Evolutionary conservation across 2,329 filamentous ascomycete species (phyloP).

Genomic region (Cladosporium sp.): DNA sequence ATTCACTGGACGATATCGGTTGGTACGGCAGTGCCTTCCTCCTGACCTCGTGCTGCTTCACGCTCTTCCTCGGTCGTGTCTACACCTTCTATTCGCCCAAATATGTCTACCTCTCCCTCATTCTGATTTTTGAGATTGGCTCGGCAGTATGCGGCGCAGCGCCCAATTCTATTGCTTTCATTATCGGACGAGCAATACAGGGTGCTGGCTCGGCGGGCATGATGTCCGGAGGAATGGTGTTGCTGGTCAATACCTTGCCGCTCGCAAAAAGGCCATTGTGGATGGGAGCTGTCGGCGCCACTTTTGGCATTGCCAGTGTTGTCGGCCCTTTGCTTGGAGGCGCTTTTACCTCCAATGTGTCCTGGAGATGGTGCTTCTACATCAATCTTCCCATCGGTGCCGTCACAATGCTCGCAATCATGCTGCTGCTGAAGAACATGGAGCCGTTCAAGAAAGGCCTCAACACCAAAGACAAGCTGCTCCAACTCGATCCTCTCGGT

Average conservation of each 20-base stretch:
- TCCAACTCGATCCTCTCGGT: constrained; percentile 45
- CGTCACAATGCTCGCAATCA: constrained; percentile 34
- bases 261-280: constrained; percentile 38
- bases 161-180: constrained; percentile 34
- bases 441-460: constrained; percentile 17
- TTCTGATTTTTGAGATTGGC: constrained; percentile 52
- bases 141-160: constrained; percentile 50
- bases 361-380: constrained; percentile 36
- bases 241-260: constrained; percentile 43
- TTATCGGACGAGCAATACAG: constrained; percentile 39
- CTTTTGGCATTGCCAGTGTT: constrained; percentile 37
- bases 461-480: constrained; percentile 34
- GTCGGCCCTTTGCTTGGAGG: constrained; percentile 43
- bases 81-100: constrained; percentile 44
- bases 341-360: constrained; percentile 38
- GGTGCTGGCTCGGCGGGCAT: constrained; percentile 40
- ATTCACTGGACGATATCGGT: constrained; percentile 42
- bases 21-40: constrained; percentile 44
- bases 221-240: constrained; percentile 29
- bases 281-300: constrained; percentile 34
- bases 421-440: constrained; percentile 35
- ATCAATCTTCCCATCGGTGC: constrained; percentile 47
- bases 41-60: constrained; percentile 41
- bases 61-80: constrained; percentile 43
- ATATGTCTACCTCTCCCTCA: constrained; percentile 31